Base-by-base conservation (phyloP, 805 yeast genomes). In the Schwanniomyces vanrijiae region DNA sequence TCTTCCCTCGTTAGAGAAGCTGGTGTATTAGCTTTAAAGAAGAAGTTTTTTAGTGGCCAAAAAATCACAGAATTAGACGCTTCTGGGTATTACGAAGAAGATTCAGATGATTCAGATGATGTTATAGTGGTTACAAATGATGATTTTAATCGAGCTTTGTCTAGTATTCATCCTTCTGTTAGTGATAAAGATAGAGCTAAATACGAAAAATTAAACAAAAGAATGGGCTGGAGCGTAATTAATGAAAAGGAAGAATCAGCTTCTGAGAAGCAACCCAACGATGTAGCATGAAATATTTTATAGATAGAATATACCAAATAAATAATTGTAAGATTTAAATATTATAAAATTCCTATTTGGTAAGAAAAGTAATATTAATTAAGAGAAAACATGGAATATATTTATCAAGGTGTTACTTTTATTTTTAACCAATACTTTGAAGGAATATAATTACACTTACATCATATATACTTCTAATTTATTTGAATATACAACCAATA, bases 1-100 rank as follows among this genome's bases (percentile, higher is more conserved):
- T 90, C 96, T 1, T 90, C 97, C 2, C 69, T 94, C 47, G 92
- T 88, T 1, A 78, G 97, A 58, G 98, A 94, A 61, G 96, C 98
- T n/a, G 90, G 96, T 55, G 94, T 90, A 5, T 69, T 81, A 43
- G 95, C 97, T 1, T 75, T 91, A 64, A 87, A 90, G 63, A 82
- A 83, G 64, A 83, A 78, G 56, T 84, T 87, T 53, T 87, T 86
- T 65, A 57, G 56, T 14, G 68, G 68, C 20, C 74, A 70, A 46
- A 52, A 64, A 44, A 71, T 65, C 55, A 71, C 51, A 60, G 72
- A 65, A 64, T 65, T 60, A 54, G 74, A 71, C 52, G 58, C 54
- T 39, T 64, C 71, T 33, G 75, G 73, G 7, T 69, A 55, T 52
- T 64, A 66, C 41, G 68, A 64, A n/a, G 58, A 53, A 8, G 51